A percentile compares a stretch with the other conserved stretches of the same genome.
Evolutionary conservation across 306 rosid species (phyloP).

Genomic region (Cucurbita argyrosperma): DNA sequence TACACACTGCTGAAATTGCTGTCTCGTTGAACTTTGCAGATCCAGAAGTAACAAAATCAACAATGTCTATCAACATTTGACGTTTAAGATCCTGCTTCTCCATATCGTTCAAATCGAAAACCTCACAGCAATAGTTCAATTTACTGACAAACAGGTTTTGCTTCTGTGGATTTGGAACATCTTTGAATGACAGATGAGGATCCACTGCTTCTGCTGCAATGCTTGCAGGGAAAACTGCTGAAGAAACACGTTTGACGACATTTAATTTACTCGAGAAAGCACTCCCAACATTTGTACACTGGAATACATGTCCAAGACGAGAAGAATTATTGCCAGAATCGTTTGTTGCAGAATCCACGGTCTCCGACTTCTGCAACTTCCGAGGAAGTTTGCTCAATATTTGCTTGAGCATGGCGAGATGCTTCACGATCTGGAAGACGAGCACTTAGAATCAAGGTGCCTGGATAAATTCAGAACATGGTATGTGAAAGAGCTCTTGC

Average conservation of each 20-base stretch:
- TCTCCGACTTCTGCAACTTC: slow-evolving; percentile 61
- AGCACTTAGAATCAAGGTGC: slow-evolving; percentile 20
- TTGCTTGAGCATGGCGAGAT: slow-evolving; percentile 75
- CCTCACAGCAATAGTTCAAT: slow-evolving; percentile 76
- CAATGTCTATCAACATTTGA: slow-evolving; percentile 64
- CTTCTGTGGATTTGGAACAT: slow-evolving; percentile 80
- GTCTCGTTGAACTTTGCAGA: slow-evolving; percentile 81
- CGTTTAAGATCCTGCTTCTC: slow-evolving; percentile 81
- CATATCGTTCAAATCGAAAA: slow-evolving; percentile 44
- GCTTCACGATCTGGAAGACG: slow-evolving; percentile 11
- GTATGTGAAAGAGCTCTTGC: not conserved
- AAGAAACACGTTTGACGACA: slow-evolving; percentile 91
- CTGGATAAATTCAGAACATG: not conserved
- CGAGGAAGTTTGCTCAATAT: slow-evolving; percentile 79
- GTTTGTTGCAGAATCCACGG: slow-evolving; percentile 42
- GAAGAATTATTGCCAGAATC: slow-evolving; percentile 49
- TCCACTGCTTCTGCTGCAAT: slow-evolving; percentile 62
- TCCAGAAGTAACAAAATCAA: slow-evolving; percentile 85
- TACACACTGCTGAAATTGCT: slow-evolving; percentile 68
- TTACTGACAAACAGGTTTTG: slow-evolving; percentile 73
- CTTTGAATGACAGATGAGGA: slow-evolving; percentile 78
- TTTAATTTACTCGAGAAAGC: slow-evolving; percentile 86
- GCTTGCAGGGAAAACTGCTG: slow-evolving; percentile 92
- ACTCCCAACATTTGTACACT: slow-evolving; percentile 87
- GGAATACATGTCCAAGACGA: slow-evolving; percentile 70